phyloP scores from a whole-genome alignment of 2,329 filamentous ascomycete species.

The Nigrospora osmanthi region DNA sequence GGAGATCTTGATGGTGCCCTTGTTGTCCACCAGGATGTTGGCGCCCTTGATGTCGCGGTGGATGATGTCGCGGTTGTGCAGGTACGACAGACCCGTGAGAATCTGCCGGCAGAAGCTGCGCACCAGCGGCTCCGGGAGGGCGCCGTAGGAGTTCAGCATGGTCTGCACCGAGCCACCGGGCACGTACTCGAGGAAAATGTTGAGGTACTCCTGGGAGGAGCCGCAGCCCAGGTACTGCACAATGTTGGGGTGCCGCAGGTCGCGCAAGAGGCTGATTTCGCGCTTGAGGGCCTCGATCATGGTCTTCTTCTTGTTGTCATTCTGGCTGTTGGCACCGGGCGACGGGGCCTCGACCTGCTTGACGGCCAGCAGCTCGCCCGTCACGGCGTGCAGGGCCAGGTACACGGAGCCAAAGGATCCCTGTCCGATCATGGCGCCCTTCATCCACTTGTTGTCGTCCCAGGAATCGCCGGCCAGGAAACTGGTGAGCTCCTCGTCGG shows the following conservation, averaged over 20 bases:
- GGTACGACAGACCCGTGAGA: constrained; percentile 81
- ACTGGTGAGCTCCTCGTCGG: constrained; percentile 80
- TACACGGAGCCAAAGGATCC: constrained; percentile 96
- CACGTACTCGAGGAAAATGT: constrained; percentile 99
- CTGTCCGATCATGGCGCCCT: constrained; percentile 92
- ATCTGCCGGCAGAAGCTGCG: constrained; percentile 97
- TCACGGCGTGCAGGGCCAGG: constrained; percentile 88
- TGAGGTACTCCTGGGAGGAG: constrained; percentile 82
- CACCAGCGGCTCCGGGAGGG: constrained; percentile 85
- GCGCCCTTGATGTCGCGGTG: constrained; percentile 98
- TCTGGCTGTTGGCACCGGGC: constrained; percentile 68
- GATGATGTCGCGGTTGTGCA: constrained; percentile 92
- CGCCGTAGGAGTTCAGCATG: constrained; percentile 98
- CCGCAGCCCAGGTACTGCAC: constrained; percentile 97
- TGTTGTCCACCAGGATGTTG: constrained; percentile 98
- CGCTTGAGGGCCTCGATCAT: constrained; percentile 98
- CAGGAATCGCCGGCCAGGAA: constrained; percentile 91
- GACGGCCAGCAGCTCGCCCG: constrained; percentile 93
- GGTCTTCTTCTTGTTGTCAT: constrained; percentile 86
- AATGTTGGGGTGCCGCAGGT: constrained; percentile 93
- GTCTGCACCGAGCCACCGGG: constrained; percentile 94
- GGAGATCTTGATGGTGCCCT: constrained; percentile 97
- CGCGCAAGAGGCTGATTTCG: constrained; percentile 88
- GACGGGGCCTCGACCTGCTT: constrained; percentile 94
- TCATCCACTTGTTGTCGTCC: constrained; percentile 99